Evolutionary conservation across 768 basidiomycete species (phyloP).

Genomic region (Chiua virens): DNA sequence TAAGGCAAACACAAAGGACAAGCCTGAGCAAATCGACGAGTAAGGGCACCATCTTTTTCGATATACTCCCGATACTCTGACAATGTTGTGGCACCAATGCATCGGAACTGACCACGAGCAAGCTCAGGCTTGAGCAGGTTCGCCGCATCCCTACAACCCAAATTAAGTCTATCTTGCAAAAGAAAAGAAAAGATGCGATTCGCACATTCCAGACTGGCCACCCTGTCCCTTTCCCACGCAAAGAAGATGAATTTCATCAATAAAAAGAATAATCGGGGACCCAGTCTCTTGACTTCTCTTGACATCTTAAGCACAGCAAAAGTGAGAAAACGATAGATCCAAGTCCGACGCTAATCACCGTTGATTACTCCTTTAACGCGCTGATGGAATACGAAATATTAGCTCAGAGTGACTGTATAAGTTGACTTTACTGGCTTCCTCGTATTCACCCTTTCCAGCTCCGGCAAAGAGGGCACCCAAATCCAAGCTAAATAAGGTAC

Average conservation of each 20-base stretch:
- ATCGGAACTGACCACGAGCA: conserved; percentile 8
- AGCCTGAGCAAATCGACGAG: conserved; percentile 7
- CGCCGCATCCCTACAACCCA: conserved; percentile 10
- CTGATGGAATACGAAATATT: too few species aligned
- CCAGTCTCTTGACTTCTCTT: conserved; percentile 8
- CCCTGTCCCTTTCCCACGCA: conserved; percentile 8
- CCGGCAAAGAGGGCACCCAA: conserved; percentile 7
- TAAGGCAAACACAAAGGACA: not conserved
- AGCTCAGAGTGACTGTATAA: too few species aligned
- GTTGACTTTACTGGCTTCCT: too few species aligned
- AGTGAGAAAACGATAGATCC: not conserved
- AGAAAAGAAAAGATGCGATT: not conserved
- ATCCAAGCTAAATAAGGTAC: conserved; percentile 5
- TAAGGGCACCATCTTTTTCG: conserved; percentile 10
- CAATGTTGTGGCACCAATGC: conserved; percentile 6
- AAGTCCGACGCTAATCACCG: not conserved
- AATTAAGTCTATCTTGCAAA: too few species aligned
- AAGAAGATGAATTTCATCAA: conserved; percentile 10
- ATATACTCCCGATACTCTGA: conserved; percentile 9
- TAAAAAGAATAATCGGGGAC: conserved; percentile 9
- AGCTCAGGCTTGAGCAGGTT: conserved; percentile 8
- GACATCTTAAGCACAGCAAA: not conserved
- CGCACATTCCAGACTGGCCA: conserved; percentile 6
- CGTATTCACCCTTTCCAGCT: conserved; percentile 10
- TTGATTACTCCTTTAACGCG: conserved; percentile 9